These are phyloP conservation scores for Thermoascus crustaceus DNA, from an alignment of 2,329 filamentous ascomycete genomes.

Conservation along the genomic window DNA sequence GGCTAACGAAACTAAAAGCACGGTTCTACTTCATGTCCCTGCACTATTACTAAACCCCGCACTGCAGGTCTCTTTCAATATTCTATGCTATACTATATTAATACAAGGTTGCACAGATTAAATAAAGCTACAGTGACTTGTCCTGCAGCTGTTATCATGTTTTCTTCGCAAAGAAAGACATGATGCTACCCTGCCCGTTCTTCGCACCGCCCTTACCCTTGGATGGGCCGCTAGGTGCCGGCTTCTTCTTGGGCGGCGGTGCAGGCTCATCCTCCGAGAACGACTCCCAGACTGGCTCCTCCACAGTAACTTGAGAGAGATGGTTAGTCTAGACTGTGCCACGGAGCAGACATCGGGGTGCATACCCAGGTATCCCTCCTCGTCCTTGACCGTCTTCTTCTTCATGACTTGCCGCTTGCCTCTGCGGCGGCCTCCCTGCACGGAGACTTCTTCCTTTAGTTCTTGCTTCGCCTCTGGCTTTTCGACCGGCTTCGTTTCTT, in stretches of 20 bases:
- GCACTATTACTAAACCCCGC: too few species aligned
- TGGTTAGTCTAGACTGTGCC: slow-evolving; percentile 8
- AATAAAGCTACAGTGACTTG: neutral
- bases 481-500: slow-evolving; percentile 30
- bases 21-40: too few species aligned
- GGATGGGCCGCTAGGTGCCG: slow-evolving; percentile 33
- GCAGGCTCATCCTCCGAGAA: slow-evolving; percentile 80
- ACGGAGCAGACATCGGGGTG: slow-evolving; percentile 8
- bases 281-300: slow-evolving; percentile 80
- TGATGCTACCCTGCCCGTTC: slow-evolving; percentile 62
- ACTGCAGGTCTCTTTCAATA: too few species aligned
- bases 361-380: slow-evolving; percentile 81
- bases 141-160: slow-evolving; percentile 24
- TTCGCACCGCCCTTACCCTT: slow-evolving; percentile 53
- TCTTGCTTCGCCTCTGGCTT: slow-evolving; percentile 39
- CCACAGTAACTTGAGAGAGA: slow-evolving; percentile 62
- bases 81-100: too few species aligned
- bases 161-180: slow-evolving; percentile 87
- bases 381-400: slow-evolving; percentile 79
- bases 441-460: slow-evolving; percentile 44
- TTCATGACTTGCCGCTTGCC: slow-evolving; percentile 75
- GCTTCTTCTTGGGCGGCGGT: slow-evolving; percentile 41
- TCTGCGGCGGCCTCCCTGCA: slow-evolving; percentile 59
- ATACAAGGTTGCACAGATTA: neutral
- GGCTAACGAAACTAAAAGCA: too few species aligned